Base-by-base conservation (phyloP, 257 asterid species). In the Thymus mandschuricus region DNA sequence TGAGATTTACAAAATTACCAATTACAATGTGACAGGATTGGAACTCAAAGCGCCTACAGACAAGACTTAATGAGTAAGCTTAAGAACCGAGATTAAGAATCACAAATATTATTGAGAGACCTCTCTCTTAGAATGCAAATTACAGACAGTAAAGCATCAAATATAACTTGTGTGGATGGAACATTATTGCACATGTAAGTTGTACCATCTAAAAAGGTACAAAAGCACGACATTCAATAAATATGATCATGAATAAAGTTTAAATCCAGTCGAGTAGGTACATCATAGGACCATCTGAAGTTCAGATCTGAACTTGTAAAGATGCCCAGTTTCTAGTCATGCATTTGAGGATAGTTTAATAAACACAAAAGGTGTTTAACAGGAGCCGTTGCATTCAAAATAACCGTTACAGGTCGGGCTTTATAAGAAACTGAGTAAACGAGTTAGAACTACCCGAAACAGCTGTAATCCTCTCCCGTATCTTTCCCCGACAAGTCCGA, bases 401-500 rank as follows among this genome's bases (percentile, higher is more conserved):
- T 66, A 67, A 46, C 54, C 68, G 63, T 30, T 45, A 45, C 28
- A 72, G 6, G 4, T 6, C 44, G 48, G 45, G 28, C 55, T 64
- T 60, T 40, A 38, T 12, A 29, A 60, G 45, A 34, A 45, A 34
- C 59, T 9, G 56, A 60, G 49, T 15, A 62, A 48, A 45, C 29
- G n/a, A 70, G 64, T 69, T 46, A 15, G 46, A 38, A 65, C 84
- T 76, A 89, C 99, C 92, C 35, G 69, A 80, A 81, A 95, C 76
- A 70, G 92, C 91, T 2, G 50, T 74, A 54, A 95, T 86, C 82
- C 99, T 89, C 81, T 92, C 96, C 0, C 89, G 91, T 77, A 92
- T 89, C 90, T 86, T 92, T 82, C 85, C 84, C 74, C 96, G 88
- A 79, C 88, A 89, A 66, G 80, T 80, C 51, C 96, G 85, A 44